Percentiles rank a stretch among this genome's conserved stretches.
phyloP scores from a whole-genome alignment of 75 land plant species.

The Adiantum capillusveneris region DNA sequence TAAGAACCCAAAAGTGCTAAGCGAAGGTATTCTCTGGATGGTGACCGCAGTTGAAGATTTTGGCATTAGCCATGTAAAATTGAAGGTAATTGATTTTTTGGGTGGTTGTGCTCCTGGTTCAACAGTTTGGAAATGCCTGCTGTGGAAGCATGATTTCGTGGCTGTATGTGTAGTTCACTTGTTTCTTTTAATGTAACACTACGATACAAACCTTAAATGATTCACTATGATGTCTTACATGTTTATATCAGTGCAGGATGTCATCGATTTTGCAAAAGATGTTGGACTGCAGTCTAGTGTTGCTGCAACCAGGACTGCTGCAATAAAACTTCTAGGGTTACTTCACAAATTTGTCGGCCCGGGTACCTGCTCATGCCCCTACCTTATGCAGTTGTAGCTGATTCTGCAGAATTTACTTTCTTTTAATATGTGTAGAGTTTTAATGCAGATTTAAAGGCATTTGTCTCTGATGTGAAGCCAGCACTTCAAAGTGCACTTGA shows the following conservation, averaged over 20 bases:
- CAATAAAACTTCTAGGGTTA: conserved; percentile 80
- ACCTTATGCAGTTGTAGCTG: too few species aligned
- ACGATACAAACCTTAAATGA: too few species aligned
- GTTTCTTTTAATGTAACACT: too few species aligned
- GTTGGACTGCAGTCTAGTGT: conserved; percentile 89
- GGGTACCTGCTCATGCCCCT: too few species aligned
- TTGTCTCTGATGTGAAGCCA: conserved; percentile 88
- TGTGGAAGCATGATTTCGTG: too few species aligned
- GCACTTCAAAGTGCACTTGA: conserved; percentile 88
- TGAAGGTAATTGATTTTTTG: conserved; percentile 51
- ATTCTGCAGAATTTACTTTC: too few species aligned
- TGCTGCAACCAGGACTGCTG: conserved; percentile 85
- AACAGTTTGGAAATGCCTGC: too few species aligned
- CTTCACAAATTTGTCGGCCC: conserved; percentile 95
- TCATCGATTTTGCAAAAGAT: conserved; percentile 96
- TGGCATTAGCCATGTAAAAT: conserved; percentile 72
- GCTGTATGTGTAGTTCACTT: too few species aligned
- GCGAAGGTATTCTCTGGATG: conserved; percentile 96
- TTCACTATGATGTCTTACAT: too few species aligned
- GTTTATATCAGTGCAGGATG: conserved; percentile 71
- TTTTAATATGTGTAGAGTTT: too few species aligned
- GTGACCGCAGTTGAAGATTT: conserved; percentile 95
- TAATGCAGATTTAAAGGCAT: conserved; percentile 84
- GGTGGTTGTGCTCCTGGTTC: too few species aligned
- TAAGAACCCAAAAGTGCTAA: conserved; percentile 97